These are phyloP conservation scores for Neostapfia colusana DNA, from an alignment of 176 grass and related monocot genomes.

Conservation along the genomic window DNA sequence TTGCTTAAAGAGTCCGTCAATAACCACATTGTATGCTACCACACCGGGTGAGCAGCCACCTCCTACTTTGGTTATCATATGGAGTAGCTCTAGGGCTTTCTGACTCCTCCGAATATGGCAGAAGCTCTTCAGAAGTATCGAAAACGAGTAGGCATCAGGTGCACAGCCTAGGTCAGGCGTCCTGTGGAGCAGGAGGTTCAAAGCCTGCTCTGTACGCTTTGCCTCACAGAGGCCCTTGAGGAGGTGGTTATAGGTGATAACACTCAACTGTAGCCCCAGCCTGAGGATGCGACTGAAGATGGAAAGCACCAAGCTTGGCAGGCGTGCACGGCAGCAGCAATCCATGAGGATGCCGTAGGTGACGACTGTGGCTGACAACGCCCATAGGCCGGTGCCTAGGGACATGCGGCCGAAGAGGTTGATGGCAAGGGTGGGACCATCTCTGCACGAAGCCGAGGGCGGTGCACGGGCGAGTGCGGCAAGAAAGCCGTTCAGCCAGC, in stretches of 20 bases:
- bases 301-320: neutral
- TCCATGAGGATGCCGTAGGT: constrained; percentile 36
- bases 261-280: neutral
- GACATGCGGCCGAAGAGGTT: constrained; percentile 21
- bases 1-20: constrained; percentile 33
- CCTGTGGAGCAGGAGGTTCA: constrained; percentile 13
- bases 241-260: neutral
- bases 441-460: neutral
- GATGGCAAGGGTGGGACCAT: neutral
- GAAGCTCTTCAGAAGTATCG: constrained; percentile 15
- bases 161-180: constrained; percentile 34
- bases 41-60: neutral
- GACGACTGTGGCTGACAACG: neutral
- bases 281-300: constrained; percentile 20
- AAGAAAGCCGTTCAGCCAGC: neutral
- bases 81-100: neutral
- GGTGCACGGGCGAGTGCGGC: neutral
- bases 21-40: neutral
- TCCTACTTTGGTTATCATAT: constrained; percentile 1
- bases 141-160: neutral
- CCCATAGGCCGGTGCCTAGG: neutral
- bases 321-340: constrained; percentile 5
- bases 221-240: constrained; percentile 30
- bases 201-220: neutral
- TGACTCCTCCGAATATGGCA: neutral